Evolutionary conservation across 495 filamentous ascomycete genomes (phyloP).

Genomic region (Penicillium waksmanii): DNA sequence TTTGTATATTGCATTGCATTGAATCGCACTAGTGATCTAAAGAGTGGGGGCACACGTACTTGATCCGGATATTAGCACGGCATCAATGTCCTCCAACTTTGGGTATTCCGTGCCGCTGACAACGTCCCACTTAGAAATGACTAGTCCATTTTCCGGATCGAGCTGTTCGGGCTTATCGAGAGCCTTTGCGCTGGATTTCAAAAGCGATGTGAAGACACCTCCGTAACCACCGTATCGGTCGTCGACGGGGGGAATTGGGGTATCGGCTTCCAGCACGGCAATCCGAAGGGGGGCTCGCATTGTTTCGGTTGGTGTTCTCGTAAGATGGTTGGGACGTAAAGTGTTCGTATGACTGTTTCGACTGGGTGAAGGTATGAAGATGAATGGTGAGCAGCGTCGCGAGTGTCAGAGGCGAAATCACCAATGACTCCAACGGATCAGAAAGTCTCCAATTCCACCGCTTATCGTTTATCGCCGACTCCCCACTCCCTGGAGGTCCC

Average conservation of each 20-base stretch:
- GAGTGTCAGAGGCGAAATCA: too few relatives aligned
- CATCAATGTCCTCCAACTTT: conserved; percentile 72
- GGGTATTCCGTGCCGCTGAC: conserved; percentile 66
- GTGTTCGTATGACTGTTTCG: too few relatives aligned
- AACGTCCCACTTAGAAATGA: conserved; percentile 70
- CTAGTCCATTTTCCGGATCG: conserved; percentile 51
- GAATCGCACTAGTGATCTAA: not conserved
- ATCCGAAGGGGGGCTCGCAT: conserved; percentile 69
- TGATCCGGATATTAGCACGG: conserved; percentile 79
- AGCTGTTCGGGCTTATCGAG: conserved; percentile 33
- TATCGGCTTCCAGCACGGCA: conserved; percentile 84
- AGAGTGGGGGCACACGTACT: conserved; percentile 39
- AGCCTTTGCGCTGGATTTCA: conserved; percentile 54
- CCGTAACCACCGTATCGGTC: conserved; percentile 72
- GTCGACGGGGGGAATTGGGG: conserved; percentile 57
- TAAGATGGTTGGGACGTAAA: too few relatives aligned
- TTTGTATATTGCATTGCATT: not conserved
- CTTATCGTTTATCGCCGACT: too few relatives aligned
- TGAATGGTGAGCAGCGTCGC: too few relatives aligned
- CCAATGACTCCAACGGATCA: too few relatives aligned
- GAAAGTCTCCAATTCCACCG: too few relatives aligned
- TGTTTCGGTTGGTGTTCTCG: not conserved
- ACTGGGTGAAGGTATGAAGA: too few relatives aligned
- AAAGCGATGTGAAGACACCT: conserved; percentile 69
- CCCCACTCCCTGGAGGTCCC: too few relatives aligned